These are phyloP conservation scores for Annulohypoxylon stygium DNA, from an alignment of 495 filamentous ascomycete genomes.

Conservation along the genomic window DNA sequence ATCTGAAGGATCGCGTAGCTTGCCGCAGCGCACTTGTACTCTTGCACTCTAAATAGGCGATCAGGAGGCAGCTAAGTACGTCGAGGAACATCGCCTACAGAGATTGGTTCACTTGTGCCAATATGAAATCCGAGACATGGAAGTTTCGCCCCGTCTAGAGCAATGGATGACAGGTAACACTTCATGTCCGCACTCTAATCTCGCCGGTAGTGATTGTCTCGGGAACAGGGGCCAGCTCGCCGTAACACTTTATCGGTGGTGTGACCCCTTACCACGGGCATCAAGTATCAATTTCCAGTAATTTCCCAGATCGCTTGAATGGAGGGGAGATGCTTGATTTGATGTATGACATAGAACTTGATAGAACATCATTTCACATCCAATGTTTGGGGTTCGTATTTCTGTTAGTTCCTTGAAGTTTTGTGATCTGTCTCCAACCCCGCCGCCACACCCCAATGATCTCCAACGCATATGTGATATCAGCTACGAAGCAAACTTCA, in stretches of 20 bases:
- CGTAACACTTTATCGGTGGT: conserved; percentile 12
- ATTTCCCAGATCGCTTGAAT: conserved; percentile 3
- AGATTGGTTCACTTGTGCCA: neutral
- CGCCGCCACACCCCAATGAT: conserved; percentile 18
- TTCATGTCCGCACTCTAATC: conserved; percentile 18
- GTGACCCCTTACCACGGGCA: conserved; percentile 5
- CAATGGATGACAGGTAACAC: conserved; percentile 21
- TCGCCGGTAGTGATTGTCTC: conserved; percentile 36
- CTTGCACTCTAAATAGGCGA: neutral
- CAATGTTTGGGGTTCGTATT: conserved; percentile 10
- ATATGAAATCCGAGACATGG: conserved; percentile 24
- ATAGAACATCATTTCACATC: neutral
- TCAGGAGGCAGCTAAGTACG: neutral
- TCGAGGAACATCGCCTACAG: neutral
- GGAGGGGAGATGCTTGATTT: conserved; percentile 12
- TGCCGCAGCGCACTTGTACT: conserved; percentile 9
- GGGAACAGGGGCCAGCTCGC: conserved; percentile 25
- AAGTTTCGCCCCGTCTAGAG: conserved; percentile 6
- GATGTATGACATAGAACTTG: neutral
- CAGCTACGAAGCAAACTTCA: conserved; percentile 31
- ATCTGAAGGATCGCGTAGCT: neutral
- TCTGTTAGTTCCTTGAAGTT: neutral
- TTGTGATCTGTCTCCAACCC: conserved; percentile 16
- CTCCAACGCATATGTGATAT: conserved; percentile 32
- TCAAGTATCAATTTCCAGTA: conserved; percentile 16